Conservation (phyloP, 2,329 filamentous ascomycete genomes). For the Fusarium hainanense region DNA sequence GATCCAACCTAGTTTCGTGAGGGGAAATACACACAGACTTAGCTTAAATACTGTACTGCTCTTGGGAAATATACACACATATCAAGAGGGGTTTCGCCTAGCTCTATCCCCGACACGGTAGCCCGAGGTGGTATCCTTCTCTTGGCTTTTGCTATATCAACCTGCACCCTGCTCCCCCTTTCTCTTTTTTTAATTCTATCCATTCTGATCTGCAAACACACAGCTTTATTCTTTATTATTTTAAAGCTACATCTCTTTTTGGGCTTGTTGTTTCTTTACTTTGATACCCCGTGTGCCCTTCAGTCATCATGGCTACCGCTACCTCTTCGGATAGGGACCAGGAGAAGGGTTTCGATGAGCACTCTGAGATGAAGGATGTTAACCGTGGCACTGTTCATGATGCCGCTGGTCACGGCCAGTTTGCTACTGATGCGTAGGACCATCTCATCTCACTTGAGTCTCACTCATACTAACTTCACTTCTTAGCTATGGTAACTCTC, state of each 20-base stretch:
- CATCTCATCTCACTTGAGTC: not conserved
- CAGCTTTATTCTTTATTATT: not conserved
- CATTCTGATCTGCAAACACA: slow-evolving; percentile 19
- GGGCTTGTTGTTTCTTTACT: not conserved
- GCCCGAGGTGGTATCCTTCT: slow-evolving; percentile 39
- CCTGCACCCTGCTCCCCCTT: slow-evolving; percentile 8
- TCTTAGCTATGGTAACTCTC: slow-evolving; percentile 41
- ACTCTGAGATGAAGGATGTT: slow-evolving; percentile 37
- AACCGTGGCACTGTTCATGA: slow-evolving; percentile 30
- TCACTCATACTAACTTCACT: slow-evolving; percentile 10
- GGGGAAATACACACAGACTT: slow-evolving; percentile 29
- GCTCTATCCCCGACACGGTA: slow-evolving; percentile 37
- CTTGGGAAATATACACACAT: not conserved
- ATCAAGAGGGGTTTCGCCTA: slow-evolving; percentile 20
- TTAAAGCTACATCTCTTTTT: not conserved
- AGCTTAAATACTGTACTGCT: not conserved
- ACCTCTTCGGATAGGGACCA: slow-evolving; percentile 41
- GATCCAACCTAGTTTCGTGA: slow-evolving; percentile 28
- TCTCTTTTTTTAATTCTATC: not conserved
- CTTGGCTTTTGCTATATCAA: slow-evolving; percentile 33
- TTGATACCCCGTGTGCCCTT: not conserved
- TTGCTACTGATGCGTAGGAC: slow-evolving; percentile 43
- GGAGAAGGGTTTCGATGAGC: slow-evolving; percentile 39
- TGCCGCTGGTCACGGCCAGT: slow-evolving; percentile 38
- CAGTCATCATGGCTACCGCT: slow-evolving; percentile 21